These are phyloP conservation scores for Atkinsonella hypoxylon DNA, from an alignment of 2,329 filamentous ascomycete genomes.

Conservation along the genomic window DNA sequence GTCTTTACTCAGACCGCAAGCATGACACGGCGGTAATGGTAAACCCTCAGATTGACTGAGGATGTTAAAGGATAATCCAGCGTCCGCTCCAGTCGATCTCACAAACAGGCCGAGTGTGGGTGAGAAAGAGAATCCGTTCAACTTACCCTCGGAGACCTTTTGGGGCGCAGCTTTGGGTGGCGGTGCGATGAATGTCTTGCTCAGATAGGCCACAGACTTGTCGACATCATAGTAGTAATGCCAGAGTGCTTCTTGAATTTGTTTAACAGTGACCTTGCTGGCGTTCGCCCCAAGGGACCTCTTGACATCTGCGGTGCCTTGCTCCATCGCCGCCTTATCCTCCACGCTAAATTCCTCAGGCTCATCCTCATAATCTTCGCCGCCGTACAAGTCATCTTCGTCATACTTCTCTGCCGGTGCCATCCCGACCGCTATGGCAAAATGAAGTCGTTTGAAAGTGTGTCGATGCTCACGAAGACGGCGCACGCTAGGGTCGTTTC, in stretches of 20 bases:
- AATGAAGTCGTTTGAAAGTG: background rate
- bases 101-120: slow-evolving; percentile 14
- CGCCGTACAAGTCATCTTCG: slow-evolving; percentile 36
- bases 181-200: slow-evolving; percentile 44
- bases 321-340: slow-evolving; percentile 41
- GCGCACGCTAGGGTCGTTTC: background rate
- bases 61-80: slow-evolving; percentile 10
- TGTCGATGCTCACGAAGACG: background rate
- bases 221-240: slow-evolving; percentile 91
- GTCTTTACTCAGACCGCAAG: background rate
- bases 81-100: slow-evolving; percentile 22
- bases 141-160: slow-evolving; percentile 32
- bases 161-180: slow-evolving; percentile 24
- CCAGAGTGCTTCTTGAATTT: slow-evolving; percentile 87
- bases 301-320: slow-evolving; percentile 55
- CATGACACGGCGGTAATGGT: background rate
- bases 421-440: slow-evolving; percentile 7
- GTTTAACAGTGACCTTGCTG: slow-evolving; percentile 41
- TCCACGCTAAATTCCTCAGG: slow-evolving; percentile 36
- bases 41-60: slow-evolving; percentile 3
- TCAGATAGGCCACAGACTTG: slow-evolving; percentile 72
- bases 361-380: slow-evolving; percentile 33
- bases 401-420: slow-evolving; percentile 28
- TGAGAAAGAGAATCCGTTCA: slow-evolving; percentile 20
- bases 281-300: slow-evolving; percentile 49